Evolutionary conservation across 352 stramenopile genomes (phyloP), one percentile per base, ranked within the genome.

Genomic region (Phytophthora tentaculata): DNA sequence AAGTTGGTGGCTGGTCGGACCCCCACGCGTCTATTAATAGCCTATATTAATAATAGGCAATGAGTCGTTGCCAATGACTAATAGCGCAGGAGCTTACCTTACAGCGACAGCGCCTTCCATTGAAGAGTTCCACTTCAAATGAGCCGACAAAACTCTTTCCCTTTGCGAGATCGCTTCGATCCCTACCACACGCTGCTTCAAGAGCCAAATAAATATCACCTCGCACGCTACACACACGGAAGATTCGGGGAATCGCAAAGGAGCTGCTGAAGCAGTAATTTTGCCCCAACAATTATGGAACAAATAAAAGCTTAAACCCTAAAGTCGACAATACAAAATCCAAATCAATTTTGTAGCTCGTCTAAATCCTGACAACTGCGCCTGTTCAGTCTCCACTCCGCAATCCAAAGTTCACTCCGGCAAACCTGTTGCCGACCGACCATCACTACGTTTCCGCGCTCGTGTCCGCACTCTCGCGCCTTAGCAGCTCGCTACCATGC

Each of bases 401-500:
- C 67, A 74, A 64, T 58, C 67, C 24, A 62, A 60, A 64, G 35
- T 20, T 58, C 54, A 54, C 12, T 9, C 1, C 16, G 29, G 28
- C 51, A n/a, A 57, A 29, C 49, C 24, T 52, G 44, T 24, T 35
- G 55, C 20, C 29, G 45, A 39, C 19, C 45, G 50, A 64, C 57
- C 29, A 64, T 64, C 57, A 65, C 57, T 65, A 47, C 20, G 24
- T 44, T 23, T 54, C 55, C 55, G 55, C 55, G 54, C 26, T 54
- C 43, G 8, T 50, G 29, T 47, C 39, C 51, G 35, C 53, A 37
- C 17, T 49, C 32, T 7, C 23, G 16, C 45, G 10, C 20, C 22
- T 19, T 35, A 16, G n/a, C 44, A 9, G n/a, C 26, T 23, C 10
- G 10, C 29, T 10, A 39, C 9, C 19, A 93, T 93, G 84, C 67